Evolutionary conservation across 2,329 filamentous ascomycete genomes (phyloP).

Genomic region (Talaromyces sp.): DNA sequence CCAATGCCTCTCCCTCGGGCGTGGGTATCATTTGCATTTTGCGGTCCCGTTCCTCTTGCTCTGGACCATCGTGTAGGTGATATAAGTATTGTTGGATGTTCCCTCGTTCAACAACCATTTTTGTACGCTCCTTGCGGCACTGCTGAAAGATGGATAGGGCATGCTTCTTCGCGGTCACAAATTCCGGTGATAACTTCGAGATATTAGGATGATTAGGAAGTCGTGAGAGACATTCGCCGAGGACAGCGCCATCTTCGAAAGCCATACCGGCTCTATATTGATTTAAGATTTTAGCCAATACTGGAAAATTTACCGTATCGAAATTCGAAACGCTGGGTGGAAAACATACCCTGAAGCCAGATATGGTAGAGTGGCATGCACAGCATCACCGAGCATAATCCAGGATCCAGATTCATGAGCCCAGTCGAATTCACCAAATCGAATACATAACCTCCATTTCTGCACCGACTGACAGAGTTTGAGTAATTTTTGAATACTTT

Average conservation of each 20-base stretch:
- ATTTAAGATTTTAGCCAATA: not conserved
- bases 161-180: constrained; percentile 30
- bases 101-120: constrained; percentile 58
- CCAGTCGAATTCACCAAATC: constrained; percentile 52
- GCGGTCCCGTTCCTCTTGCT: constrained; percentile 54
- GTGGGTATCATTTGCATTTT: constrained; percentile 40
- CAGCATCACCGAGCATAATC: constrained; percentile 59
- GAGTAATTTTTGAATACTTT: constrained; percentile 50
- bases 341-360: not conserved
- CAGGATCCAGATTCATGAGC: not conserved
- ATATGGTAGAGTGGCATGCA: constrained; percentile 64
- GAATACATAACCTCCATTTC: constrained; percentile 61
- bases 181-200: constrained; percentile 34
- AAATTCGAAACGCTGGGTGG: constrained; percentile 12
- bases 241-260: constrained; percentile 58
- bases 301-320: constrained; percentile 33
- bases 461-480: constrained; percentile 56
- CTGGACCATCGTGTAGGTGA: constrained; percentile 57
- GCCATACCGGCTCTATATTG: constrained; percentile 55
- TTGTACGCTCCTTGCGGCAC: constrained; percentile 57
- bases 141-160: constrained; percentile 51
- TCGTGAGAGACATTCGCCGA: constrained; percentile 54
- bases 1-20: constrained; percentile 41
- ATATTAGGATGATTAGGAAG: constrained; percentile 24
- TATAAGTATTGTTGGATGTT: constrained; percentile 62